These are phyloP conservation scores for Scedosporium dehoogii DNA, from an alignment of 2,329 filamentous ascomycete species.

Conservation along the genomic window DNA sequence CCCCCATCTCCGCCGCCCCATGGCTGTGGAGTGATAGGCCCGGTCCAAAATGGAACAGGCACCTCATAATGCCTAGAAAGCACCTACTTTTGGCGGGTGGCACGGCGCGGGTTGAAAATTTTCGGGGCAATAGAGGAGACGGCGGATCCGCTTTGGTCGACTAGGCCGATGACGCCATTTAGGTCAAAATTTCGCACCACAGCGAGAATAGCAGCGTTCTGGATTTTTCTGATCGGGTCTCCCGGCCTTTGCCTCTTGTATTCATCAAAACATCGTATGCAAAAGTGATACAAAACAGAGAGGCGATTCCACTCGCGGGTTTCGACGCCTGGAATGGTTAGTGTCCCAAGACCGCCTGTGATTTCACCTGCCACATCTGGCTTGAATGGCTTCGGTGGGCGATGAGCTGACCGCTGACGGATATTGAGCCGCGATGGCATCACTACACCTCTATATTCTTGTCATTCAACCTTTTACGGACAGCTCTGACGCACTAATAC, in stretches of 20 bases:
- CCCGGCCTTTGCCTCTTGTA: too few relatives aligned
- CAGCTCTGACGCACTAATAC: too few relatives aligned
- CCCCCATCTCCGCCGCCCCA: neutral
- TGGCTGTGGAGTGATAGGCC: neutral
- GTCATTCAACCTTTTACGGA: too few relatives aligned
- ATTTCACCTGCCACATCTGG: neutral
- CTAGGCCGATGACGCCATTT: conserved; percentile 1
- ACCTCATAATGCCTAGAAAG: neutral
- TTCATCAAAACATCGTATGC: too few relatives aligned
- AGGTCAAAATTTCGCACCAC: neutral
- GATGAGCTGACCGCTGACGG: neutral
- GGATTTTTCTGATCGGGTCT: too few relatives aligned
- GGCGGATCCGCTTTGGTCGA: neutral
- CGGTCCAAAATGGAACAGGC: neutral
- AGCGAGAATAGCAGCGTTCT: neutral
- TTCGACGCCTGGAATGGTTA: neutral
- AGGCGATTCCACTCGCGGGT: neutral
- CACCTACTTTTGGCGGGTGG: neutral
- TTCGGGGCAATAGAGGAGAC: neutral
- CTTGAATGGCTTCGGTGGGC: neutral
- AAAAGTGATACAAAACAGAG: neutral
- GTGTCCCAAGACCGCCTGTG: neutral
- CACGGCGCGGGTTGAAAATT: neutral
- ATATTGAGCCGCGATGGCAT: neutral
- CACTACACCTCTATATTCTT: neutral